Percentiles rank a stretch among this genome's conserved stretches.
Conservation (phyloP, 352 stramenopile species). For the Paralagenidium karlingii region DNA sequence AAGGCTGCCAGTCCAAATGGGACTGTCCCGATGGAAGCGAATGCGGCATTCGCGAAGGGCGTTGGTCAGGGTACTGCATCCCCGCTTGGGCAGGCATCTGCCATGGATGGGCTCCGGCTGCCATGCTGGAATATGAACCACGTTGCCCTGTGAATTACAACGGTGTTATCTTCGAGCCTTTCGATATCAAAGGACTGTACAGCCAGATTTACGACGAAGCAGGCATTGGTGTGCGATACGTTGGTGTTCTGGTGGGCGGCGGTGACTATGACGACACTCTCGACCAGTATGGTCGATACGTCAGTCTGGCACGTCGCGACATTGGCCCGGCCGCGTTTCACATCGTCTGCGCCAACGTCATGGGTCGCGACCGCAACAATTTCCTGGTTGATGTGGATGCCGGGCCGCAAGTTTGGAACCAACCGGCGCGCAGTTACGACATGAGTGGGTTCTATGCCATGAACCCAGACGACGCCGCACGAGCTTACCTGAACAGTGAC, state of each 20-base stretch:
- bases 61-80: conserved; percentile 24
- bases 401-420: conserved; percentile 46
- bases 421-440: conserved; percentile 13
- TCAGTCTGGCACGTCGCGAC: conserved; percentile 20
- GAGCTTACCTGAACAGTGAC: background rate
- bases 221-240: conserved; percentile 34
- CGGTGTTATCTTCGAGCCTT: conserved; percentile 9
- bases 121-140: conserved; percentile 33
- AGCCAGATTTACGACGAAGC: conserved; percentile 31
- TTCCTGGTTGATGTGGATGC: conserved; percentile 46
- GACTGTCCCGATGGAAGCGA: conserved; percentile 24
- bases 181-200: conserved; percentile 22
- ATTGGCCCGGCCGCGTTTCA: conserved; percentile 42
- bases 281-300: conserved; percentile 26
- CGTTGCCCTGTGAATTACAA: conserved; percentile 10
- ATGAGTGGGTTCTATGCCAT: conserved; percentile 8
- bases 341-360: conserved; percentile 32
- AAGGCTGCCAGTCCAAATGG: conserved; percentile 10
- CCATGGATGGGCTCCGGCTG: conserved; percentile 38
- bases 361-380: conserved; percentile 24
- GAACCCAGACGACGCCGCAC: background rate
- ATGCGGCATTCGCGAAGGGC: conserved; percentile 15
- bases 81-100: conserved; percentile 49
- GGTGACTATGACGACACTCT: conserved; percentile 15
- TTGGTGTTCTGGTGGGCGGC: conserved; percentile 25